Base-by-base conservation (phyloP, 2,329 filamentous ascomycete genomes). In the Xylariales sp. region DNA sequence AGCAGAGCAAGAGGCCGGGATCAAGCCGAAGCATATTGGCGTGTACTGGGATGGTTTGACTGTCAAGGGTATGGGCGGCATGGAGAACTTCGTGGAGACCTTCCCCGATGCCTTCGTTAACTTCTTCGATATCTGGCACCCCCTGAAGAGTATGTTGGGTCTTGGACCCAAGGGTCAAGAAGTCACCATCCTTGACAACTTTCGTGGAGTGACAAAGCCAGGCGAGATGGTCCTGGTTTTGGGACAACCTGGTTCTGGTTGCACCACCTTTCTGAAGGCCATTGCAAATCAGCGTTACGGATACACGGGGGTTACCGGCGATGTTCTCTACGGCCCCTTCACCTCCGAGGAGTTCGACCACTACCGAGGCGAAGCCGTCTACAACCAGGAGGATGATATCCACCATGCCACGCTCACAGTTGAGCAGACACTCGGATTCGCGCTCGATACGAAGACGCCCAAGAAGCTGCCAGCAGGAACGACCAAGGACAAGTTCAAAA, bases 171-270 rank as follows among this genome's bases (percentile, higher is more conserved):
- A 85, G 57, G 81, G 81, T 3, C 69, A 68, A 21, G 84, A 94
- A 56, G 76, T 82, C 28, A 82, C 87, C 5, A 81, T 95, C 31
- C 63, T 95, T 17, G 73, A 87, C 44, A 69, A 76, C 46, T 93
- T 90, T 64, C 72, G 70, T 36, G 85, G 83, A 21, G 72, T 85
- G 1, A 78, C 80, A 40, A 81, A 83, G 46, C 85, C 88, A 0
- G 90, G 89, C 1, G 89, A 95, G 67, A 95, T 95, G 88, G 76
- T 91, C 0, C 69, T 94, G 2, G 88, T 94, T 0, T 69, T 94
- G 6, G 88, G 88, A 16, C 76, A 81, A 44, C 88, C 88, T 0
- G 87, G 87, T 0, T 81, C 76, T 1, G 82, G 82, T 18, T 86
- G 82, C 55, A 83, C 81, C 1, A 83, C 81, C 0, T 84, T 85